A percentile compares a stretch with the other conserved stretches of the same genome.
Evolutionary conservation across 331 rosid genomes (phyloP).

Genomic region (Quercus lobata): DNA sequence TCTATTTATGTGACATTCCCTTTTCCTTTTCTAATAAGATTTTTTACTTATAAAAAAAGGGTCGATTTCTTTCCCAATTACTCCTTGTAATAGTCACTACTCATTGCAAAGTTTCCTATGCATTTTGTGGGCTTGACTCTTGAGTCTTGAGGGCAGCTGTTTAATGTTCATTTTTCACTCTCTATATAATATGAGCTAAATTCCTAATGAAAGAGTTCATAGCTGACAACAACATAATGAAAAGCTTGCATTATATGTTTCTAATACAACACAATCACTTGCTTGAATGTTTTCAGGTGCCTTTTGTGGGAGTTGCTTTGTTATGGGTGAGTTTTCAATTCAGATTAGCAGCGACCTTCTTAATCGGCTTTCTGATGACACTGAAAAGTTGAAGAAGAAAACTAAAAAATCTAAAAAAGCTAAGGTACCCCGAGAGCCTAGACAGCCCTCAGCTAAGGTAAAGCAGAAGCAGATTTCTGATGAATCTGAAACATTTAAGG

Average conservation of each 20-base stretch:
- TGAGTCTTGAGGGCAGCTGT: background rate
- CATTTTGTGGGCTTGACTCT: background rate
- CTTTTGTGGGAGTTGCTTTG: conserved; percentile 25
- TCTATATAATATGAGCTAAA: background rate
- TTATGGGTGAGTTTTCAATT: conserved; percentile 85
- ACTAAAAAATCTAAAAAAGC: conserved; percentile 46
- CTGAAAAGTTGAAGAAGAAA: conserved; percentile 50
- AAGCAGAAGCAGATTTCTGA: conserved; percentile 35
- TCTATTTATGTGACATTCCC: no score
- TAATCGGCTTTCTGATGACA: conserved; percentile 58
- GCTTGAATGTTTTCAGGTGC: conserved; percentile 25
- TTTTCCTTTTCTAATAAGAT: no score
- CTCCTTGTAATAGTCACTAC: background rate
- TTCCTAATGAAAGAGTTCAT: background rate
- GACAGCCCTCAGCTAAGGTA: conserved; percentile 40
- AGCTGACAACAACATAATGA: background rate
- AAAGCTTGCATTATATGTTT: background rate
- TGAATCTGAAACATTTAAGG: conserved; percentile 38
- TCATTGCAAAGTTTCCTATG: background rate
- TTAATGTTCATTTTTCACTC: background rate
- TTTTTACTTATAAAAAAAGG: no score
- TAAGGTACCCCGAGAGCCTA: conserved; percentile 49
- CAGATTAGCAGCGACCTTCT: conserved; percentile 74
- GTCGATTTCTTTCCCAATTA: no score
- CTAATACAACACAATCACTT: conserved; percentile 11